Evolutionary conservation across 306 rosid genomes (phyloP), one percentile per base, ranked within the genome.

Genomic region (Rosa lucieae): DNA sequence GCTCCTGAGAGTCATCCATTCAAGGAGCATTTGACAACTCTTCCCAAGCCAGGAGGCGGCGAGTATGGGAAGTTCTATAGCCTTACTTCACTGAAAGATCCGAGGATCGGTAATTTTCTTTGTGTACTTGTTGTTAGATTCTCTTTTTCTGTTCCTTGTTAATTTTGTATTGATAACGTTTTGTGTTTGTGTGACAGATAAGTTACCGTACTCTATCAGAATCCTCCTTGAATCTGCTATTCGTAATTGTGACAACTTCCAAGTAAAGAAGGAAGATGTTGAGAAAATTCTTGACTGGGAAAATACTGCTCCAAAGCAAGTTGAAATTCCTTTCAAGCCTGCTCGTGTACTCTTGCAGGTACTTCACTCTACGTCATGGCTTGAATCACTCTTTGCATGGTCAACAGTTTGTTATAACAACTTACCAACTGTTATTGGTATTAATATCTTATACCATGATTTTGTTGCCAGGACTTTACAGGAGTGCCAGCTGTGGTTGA

Each of bases 321-420:
- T 87, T 56, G 98, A 94, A 83, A 94, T 94, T 84, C 98, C 97
- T 32, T 94, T 94, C 84, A 92, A 92, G 88, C 97, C 97, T 17
- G 97, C 98, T 39, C 98, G 97, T 78, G 97, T 94, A 59, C 93
- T 94, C 52, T 80, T 92, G 90, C 97, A 94, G 97, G 98, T 94
- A 84, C 11, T 65, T 65, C n/a, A 35, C 21, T 14, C 44, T 35
- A 35, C 21, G 35, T 35, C 46, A n/a, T 75, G 70, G 40, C 42
- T 77, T 77, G 61, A n/a, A 42, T 59, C 23, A 61, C 58, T 21
- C 44, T 23, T 15, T 10, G 70, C n/a, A 17, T 66, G 62, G 37
- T 37, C 67, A 26, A 62, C 75, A 73, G 75, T 71, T 74, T 65
- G 49, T 52, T 51, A 5, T 43, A 26, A 59, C 35, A 52, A 71